Evolutionary conservation across 2,329 filamentous ascomycete genomes (phyloP).

Genomic region (Colletotrichum endophyticum): DNA sequence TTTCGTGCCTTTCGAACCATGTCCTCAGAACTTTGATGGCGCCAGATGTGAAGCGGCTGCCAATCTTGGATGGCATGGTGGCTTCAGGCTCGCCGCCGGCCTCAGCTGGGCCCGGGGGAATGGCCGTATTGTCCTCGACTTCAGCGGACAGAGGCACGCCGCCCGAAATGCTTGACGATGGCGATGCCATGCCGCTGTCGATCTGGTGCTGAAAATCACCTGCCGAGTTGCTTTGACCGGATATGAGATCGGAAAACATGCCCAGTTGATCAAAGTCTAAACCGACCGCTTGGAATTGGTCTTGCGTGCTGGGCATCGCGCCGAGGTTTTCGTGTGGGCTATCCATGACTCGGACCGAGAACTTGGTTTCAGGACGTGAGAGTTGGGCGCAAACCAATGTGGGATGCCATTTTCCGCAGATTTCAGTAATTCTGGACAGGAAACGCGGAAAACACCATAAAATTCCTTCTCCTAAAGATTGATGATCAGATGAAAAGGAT

Average conservation of each 20-base stretch:
- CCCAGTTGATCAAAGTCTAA: neutral
- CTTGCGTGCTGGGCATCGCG: neutral
- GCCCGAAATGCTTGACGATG: neutral
- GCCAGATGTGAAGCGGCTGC: slow-evolving; percentile 15
- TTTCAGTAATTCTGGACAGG: neutral
- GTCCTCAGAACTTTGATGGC: slow-evolving; percentile 58
- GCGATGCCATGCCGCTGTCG: neutral
- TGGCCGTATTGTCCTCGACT: neutral
- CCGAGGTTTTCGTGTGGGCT: neutral
- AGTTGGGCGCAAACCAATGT: neutral
- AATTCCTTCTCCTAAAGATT: neutral
- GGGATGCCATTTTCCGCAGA: neutral
- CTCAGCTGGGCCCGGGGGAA: neutral
- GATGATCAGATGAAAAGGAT: neutral
- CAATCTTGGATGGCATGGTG: neutral
- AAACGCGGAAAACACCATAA: neutral
- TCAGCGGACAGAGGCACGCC: neutral
- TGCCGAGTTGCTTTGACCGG: neutral
- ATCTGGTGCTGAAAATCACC: neutral
- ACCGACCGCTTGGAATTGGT: neutral
- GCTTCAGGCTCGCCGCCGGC: neutral
- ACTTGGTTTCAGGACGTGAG: neutral
- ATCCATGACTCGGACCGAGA: neutral
- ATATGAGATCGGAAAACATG: neutral
- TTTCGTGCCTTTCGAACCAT: slow-evolving; percentile 66